Conservation (phyloP, 2,329 filamentous ascomycete genomes). For the Ophiostoma triangulosporum region DNA sequence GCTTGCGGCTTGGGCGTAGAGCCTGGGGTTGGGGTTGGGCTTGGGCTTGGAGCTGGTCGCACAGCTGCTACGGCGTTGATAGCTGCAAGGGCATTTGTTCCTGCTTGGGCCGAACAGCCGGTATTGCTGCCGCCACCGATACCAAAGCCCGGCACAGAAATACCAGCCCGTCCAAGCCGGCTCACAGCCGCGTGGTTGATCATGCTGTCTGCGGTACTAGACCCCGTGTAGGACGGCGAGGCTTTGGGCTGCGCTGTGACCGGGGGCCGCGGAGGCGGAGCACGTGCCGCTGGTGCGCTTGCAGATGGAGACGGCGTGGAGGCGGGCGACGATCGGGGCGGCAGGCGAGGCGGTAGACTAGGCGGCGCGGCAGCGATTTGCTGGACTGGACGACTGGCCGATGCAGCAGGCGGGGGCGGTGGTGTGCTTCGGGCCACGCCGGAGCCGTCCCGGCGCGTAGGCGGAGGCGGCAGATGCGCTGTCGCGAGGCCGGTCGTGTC, state of each 20-base stretch:
- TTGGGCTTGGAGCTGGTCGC: background rate
- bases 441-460: slow-evolving; percentile 36
- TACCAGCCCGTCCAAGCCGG: slow-evolving; percentile 57
- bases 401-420: slow-evolving; percentile 16
- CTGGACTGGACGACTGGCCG: slow-evolving; percentile 7
- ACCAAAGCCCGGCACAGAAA: slow-evolving; percentile 65
- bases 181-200: slow-evolving; percentile 45
- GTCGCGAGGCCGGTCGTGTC: slow-evolving; percentile 62
- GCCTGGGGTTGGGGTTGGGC: background rate
- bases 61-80: slow-evolving; percentile 5
- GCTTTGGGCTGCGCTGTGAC: background rate
- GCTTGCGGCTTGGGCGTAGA: background rate
- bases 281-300: slow-evolving; percentile 14
- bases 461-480: slow-evolving; percentile 56
- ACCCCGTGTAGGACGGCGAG: background rate
- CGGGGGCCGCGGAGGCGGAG: slow-evolving; percentile 11
- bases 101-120: background rate
- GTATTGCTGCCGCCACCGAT: slow-evolving; percentile 37
- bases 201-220: background rate
- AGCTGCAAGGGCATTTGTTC: slow-evolving; percentile 4
- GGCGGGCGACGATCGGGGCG: slow-evolving; percentile 10
- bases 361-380: slow-evolving; percentile 1
- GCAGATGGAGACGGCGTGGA: background rate
- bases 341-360: slow-evolving; percentile 14
- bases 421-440: slow-evolving; percentile 21